A percentile compares a stretch with the other conserved stretches of the same genome.
phyloP scores from a whole-genome alignment of 192 early-diverging fungal genomes.

The Spizellomyces sp. region DNA sequence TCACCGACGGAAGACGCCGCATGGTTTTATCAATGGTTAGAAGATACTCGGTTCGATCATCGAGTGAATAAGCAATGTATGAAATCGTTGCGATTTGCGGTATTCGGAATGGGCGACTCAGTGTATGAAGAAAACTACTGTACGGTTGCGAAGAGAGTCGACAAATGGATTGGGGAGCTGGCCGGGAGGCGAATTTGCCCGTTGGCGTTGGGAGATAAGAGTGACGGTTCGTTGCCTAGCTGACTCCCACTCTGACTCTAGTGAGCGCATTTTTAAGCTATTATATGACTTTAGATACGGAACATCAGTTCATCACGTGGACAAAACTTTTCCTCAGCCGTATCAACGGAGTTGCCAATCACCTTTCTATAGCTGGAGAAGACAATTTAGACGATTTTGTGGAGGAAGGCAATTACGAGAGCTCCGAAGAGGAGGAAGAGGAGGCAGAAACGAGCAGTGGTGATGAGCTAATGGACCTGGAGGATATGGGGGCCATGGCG shows the following conservation, averaged over 20 bases:
- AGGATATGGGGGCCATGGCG: slow-evolving; percentile 72
- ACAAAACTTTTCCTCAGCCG: slow-evolving; percentile 19
- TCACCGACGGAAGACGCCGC: slow-evolving; percentile 58
- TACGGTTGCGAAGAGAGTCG: slow-evolving; percentile 54
- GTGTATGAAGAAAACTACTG: slow-evolving; percentile 67
- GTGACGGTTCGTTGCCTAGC: slow-evolving; percentile 1
- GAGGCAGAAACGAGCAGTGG: slow-evolving; percentile 45
- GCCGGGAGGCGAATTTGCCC: slow-evolving; percentile 64
- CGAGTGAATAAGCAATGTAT: slow-evolving; percentile 59
- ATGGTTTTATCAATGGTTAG: slow-evolving; percentile 70
- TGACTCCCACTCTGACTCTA: too few relatives aligned
- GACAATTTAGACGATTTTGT: slow-evolving; percentile 50
- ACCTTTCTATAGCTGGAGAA: slow-evolving; percentile 23
- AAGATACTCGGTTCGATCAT: slow-evolving; percentile 63
- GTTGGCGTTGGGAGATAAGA: slow-evolving; percentile 63
- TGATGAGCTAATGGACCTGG: slow-evolving; percentile 69
- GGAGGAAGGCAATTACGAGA: slow-evolving; percentile 41
- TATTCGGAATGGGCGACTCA: slow-evolving; percentile 74
- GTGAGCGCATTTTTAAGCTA: too few relatives aligned
- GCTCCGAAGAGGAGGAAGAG: slow-evolving; percentile 53
- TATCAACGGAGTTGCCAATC: slow-evolving; percentile 29
- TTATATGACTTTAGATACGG: slow-evolving; percentile 27
- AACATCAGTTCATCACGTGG: slow-evolving; percentile 34
- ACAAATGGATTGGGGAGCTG: slow-evolving; percentile 63
- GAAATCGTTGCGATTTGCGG: slow-evolving; percentile 58